phyloP scores from a whole-genome alignment of 2,329 filamentous ascomycete genomes.

The Alternaria gaisen region DNA sequence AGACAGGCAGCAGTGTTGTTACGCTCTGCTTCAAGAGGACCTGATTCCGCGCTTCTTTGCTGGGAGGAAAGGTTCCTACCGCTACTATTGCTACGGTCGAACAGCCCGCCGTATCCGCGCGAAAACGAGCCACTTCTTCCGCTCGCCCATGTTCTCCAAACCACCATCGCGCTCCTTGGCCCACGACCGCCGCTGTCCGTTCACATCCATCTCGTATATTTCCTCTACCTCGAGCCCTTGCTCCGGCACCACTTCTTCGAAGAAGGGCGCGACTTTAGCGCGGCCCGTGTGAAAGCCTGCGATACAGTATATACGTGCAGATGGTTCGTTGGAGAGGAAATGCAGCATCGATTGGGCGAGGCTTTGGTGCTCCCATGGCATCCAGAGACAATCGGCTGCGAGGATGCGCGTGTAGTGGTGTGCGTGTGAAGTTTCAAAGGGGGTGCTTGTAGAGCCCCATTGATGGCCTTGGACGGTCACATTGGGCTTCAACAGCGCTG shows the following conservation, averaged over 20 bases:
- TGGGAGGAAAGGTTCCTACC: not conserved
- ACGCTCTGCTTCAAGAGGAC: conserved; percentile 79
- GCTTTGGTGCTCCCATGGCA: conserved; percentile 75
- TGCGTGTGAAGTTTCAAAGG: conserved; percentile 51
- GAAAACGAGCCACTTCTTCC: conserved; percentile 77
- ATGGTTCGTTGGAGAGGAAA: conserved; percentile 62
- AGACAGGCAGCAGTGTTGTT: conserved; percentile 87
- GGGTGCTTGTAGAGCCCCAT: conserved; percentile 66
- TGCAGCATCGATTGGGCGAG: conserved; percentile 69
- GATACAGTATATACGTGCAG: conserved; percentile 69
- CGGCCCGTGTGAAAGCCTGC: conserved; percentile 78
- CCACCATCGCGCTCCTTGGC: conserved; percentile 63
- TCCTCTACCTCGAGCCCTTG: conserved; percentile 66
- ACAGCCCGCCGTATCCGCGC: conserved; percentile 48
- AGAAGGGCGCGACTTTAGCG: conserved; percentile 71
- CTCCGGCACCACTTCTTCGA: conserved; percentile 61
- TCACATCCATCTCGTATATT: conserved; percentile 74
- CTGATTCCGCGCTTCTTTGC: conserved; percentile 16
- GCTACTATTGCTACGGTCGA: conserved; percentile 1
- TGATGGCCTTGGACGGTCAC: conserved; percentile 67
- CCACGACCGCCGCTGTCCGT: conserved; percentile 71
- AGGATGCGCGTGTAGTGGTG: conserved; percentile 68
- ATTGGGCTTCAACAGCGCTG: conserved; percentile 42
- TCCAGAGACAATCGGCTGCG: conserved; percentile 79
- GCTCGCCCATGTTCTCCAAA: conserved; percentile 66